Base-by-base conservation (phyloP, 371 early-diverging fungal species). In the Lichtheimia hyalospora region DNA sequence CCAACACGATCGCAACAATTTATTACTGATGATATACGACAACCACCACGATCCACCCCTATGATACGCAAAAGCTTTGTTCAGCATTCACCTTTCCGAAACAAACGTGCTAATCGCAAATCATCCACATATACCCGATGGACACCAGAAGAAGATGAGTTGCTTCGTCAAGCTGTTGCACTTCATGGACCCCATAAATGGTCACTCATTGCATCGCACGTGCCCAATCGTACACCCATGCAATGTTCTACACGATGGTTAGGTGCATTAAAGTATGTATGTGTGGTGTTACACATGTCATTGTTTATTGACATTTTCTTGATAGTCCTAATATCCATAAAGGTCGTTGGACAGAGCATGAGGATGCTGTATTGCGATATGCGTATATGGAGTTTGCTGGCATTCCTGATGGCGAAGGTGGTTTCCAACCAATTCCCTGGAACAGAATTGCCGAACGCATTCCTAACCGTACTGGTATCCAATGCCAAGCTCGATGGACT, bases 401-500 rank as follows among this genome's bases (percentile, higher is more conserved):
- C 44, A 60, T 73, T 12, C 69, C 77, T 1, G 84, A 81, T 61
- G 58, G 62, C 3, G 79, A 83, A 61, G 84, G 80, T 4, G 59
- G 77, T 23, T 50, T 68, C 42, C 82, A 78, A 46, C 81, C 84
- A 1, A 81, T 86, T 52, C 84, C 86, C 7, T 89, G 89, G 89
- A 80, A 80, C 8, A 61, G 68, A 14, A 87, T 89, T 51, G 81
- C 85, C 0, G 68, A 73, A 51, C 48, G 65, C 24, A 82, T 89
- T 16, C 83, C 84, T 1, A 82, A 84, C 15, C 72, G 91, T 10
- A 86, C 86, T 0, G 86, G 84, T 3, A 83, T 85, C 25, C 91
- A 91, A 62, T 89, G 89, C 3, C 89, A 89, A 60, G 89, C 91
- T 15, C 80, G 89, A 6, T 91, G 88, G 83, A 82, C 84, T 5